Evolutionary conservation across 768 basidiomycete genomes (phyloP), one percentile per base, ranked within the genome.

Genomic region (Lyophyllum semitale): DNA sequence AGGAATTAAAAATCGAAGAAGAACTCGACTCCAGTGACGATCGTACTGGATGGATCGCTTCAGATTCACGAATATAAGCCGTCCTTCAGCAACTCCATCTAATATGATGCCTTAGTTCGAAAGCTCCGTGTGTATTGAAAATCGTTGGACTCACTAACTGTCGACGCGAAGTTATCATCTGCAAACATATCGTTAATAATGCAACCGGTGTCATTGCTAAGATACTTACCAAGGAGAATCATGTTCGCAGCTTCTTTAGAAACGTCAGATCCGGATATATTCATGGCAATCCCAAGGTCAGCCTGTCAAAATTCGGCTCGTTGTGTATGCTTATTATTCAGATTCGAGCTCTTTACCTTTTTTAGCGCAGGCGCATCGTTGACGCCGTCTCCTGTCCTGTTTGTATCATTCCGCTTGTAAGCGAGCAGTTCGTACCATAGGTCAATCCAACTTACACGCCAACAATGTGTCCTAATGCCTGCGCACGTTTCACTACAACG

Each of bases 171-270:
- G 62, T 88, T 88, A 64, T 88, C 87, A 56, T 88, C 84, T 84
- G 47, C 15, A 13, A 23, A 15, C 17, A 32, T n/a, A 7, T 7
- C n/a, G 40, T 58, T 15, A 58, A 40, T 33, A 25, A 18, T 38
- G 20, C 17, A 20, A 8, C 33, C 12, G 13, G 20, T 17, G 23
- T 18, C n/a, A 23, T 6, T 50, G 35, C 17, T 12, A 57, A 18
- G 18, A 22, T n/a, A 23, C 64, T 48, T 57, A 84, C 84, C 84
- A 4, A 87, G 76, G 13, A 88, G 72, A 61, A 89, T 85, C 85
- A 89, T 87, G 66, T 89, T 84, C 1, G 87, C 86, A 2, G 87
- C 86, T 67, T 88, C 86, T 63, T 89, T 88, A 1, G 85, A 87
- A 11, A 88, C 86, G 58, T 88, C 87, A 4, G 85, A 87, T 30